Evolutionary conservation across 257 asterid species (phyloP).

Genomic region (Fraxinus americana): DNA sequence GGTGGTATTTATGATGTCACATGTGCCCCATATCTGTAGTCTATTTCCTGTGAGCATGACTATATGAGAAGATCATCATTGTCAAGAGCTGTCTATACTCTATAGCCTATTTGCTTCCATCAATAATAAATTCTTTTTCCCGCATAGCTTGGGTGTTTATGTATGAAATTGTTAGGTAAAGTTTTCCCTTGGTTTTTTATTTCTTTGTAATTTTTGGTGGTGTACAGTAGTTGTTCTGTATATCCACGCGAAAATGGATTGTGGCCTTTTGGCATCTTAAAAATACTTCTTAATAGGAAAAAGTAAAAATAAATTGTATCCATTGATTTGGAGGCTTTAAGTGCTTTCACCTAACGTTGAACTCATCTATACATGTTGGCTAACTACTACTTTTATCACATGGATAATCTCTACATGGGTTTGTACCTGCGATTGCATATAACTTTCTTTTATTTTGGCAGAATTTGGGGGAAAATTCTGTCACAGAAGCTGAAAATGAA

Average conservation of each 20-base stretch:
- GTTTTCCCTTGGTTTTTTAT: not conserved
- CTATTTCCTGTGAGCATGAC: conserved; percentile 5
- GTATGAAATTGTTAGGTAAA: not conserved
- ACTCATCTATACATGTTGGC: conserved; percentile 7
- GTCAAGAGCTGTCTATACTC: not conserved
- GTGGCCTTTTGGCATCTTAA: not conserved
- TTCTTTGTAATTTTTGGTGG: not conserved
- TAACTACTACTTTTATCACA: conserved; percentile 8
- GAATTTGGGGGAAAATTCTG: conserved; percentile 48
- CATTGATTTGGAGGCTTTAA: not conserved
- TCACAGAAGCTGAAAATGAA: conserved; percentile 46
- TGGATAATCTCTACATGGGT: not conserved
- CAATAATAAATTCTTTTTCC: not conserved
- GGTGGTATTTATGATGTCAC: not conserved
- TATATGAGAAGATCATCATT: conserved; percentile 11
- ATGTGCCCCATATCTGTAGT: not conserved
- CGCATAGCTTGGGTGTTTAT: not conserved
- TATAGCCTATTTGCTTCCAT: not conserved
- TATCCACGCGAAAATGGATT: not conserved
- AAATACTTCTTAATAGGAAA: not conserved
- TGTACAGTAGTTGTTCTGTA: not conserved
- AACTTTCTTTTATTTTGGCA: conserved; percentile 39
- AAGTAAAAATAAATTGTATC: not conserved
- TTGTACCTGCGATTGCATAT: conserved; percentile 25
- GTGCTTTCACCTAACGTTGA: not conserved